phyloP scores from a whole-genome alignment of 805 yeast genomes.

The Candida maltosa region DNA sequence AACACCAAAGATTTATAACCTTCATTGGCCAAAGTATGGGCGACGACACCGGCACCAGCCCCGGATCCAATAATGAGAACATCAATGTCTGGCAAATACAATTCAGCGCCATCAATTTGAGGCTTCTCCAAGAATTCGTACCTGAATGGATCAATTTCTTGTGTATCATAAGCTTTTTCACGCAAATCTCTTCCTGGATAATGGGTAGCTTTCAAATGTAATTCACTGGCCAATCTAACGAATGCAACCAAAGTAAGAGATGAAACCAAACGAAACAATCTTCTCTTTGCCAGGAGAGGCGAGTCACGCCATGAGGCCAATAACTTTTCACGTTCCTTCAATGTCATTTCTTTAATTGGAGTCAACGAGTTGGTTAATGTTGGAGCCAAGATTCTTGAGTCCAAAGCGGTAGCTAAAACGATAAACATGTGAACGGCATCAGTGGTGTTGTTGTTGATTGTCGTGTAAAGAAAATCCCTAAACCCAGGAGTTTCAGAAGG shows the following conservation, averaged over 20 bases:
- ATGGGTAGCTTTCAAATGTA: slow-evolving; percentile 35
- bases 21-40: slow-evolving; percentile 39
- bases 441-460: slow-evolving; percentile 14
- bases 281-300: slow-evolving; percentile 30
- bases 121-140: slow-evolving; percentile 32
- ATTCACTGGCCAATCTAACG: slow-evolving; percentile 24
- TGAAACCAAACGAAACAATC: slow-evolving; percentile 28
- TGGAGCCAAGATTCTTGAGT: slow-evolving; percentile 30
- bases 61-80: slow-evolving; percentile 52
- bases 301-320: slow-evolving; percentile 41
- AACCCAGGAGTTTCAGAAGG: slow-evolving; percentile 31
- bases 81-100: slow-evolving; percentile 38
- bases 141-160: slow-evolving; percentile 20
- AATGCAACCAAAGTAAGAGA: slow-evolving; percentile 23
- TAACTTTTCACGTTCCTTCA: slow-evolving; percentile 26
- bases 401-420: slow-evolving; percentile 21
- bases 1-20: slow-evolving; percentile 45
- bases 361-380: slow-evolving; percentile 32
- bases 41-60: slow-evolving; percentile 52
- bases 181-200: slow-evolving; percentile 34
- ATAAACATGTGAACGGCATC: slow-evolving; percentile 19
- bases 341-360: slow-evolving; percentile 33
- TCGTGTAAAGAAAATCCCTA: slow-evolving; percentile 12
- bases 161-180: slow-evolving; percentile 23
- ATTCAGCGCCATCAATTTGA: slow-evolving; percentile 20